Base-by-base conservation (phyloP, 1,139 yeast species). In the Magnusiomyces sp. region DNA sequence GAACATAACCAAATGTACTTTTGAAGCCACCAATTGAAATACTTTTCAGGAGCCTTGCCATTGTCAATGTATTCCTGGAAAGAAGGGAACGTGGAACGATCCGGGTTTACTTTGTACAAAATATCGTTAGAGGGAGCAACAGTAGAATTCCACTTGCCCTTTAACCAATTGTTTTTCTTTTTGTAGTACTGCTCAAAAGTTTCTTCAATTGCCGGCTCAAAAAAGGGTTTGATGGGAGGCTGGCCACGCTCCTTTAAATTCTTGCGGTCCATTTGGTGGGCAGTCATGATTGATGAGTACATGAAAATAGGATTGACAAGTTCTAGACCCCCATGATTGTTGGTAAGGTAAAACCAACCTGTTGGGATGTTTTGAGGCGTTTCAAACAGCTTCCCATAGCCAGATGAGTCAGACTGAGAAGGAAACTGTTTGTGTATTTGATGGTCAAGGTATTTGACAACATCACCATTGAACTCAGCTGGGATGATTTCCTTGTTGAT, bases 271-370 rank as follows among this genome's bases (percentile, higher is more conserved):
- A 47, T 16, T 11, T n/a, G 14, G 40, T 44, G 34, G 7, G 16
- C 14, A 1, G 44, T 40, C 11, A 38, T 16, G 41, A 43, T 27
- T 13, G 47, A 40, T 11, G 45, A 44, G 14, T 49, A 42, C 16
- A 39, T 29, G 33, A 55, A 40, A 31, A 48, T 46, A 2, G 58
- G 54, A 19, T 55, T 52, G 23, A 31, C 32, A 6, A 56, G 42
- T 11, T 48, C 57, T 23, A 55, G 46, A 2, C 59, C 59, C n/a
- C 59, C 59, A 13, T 33, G 31, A 2, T 47, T 46, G 10, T 50
- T n/a, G 2, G 58, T 55, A 33, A 54, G 47, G 45, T 50, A 56
- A n/a, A 55, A 47, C 48, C 56, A 50, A 3, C 56, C 58, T 3
- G 38, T 38, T 2, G 55, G 52, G 11, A 55, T 29, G 1, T 45